Conservation (phyloP, 2,329 filamentous ascomycete species). For the Talaromyces pinophilus region DNA sequence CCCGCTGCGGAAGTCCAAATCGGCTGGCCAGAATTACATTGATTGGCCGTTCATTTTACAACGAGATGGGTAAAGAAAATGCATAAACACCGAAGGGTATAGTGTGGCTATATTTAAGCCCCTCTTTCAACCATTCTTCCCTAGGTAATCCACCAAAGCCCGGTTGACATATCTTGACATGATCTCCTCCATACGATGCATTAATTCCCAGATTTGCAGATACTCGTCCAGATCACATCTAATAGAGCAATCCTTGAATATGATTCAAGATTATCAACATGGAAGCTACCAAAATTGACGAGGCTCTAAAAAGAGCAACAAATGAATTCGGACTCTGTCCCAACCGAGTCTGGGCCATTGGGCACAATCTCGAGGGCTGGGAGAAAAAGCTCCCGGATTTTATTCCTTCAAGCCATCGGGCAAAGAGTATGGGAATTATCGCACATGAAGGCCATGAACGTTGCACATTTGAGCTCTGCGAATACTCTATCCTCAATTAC, state of each 20-base stretch:
- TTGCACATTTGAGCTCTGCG: constrained; percentile 23
- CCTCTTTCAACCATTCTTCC: not conserved
- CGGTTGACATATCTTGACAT: not conserved
- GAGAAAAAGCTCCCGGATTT: constrained; percentile 13
- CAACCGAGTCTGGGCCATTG: constrained; percentile 22
- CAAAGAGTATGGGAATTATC: not conserved
- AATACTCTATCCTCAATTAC: constrained; percentile 19
- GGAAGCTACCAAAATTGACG: not conserved
- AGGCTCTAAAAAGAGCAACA: constrained; percentile 4
- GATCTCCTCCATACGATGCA: not conserved
- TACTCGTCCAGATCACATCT: too few species aligned
- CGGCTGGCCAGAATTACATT: not conserved
- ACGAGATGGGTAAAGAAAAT: not conserved
- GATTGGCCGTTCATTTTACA: not conserved
- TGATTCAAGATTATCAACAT: not conserved
- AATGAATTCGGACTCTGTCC: constrained; percentile 18
- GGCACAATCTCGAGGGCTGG: not conserved
- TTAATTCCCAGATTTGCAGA: too few species aligned
- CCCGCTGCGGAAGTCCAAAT: not conserved
- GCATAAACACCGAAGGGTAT: not conserved
- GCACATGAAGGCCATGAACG: constrained; percentile 8
- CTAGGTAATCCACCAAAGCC: not conserved
- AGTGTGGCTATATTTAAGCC: not conserved
- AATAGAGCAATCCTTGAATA: not conserved
- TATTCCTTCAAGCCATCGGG: too few species aligned